Base-by-base conservation (phyloP, 2,329 filamentous ascomycete genomes). In the Colletotrichum agaves region DNA sequence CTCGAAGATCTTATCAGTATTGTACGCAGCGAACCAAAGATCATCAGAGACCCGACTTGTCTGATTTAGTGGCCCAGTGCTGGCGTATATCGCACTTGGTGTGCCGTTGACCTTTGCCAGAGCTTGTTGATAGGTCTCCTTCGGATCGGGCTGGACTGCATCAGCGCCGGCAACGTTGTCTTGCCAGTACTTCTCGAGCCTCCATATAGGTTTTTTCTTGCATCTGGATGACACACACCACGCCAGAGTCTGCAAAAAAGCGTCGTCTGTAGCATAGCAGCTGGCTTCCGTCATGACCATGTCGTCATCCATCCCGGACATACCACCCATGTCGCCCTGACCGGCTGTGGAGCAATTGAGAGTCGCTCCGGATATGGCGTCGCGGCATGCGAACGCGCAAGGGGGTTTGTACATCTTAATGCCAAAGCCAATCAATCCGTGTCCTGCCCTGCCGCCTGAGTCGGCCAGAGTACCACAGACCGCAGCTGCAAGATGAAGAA, bases 361-460 rank as follows among this genome's bases (percentile, higher is more conserved):
- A 44, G n/a, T 66, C 58, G 31, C 73, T 73, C 12, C 64, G 69
- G 49, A 67, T 63, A 52, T 79, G 61, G 39, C 77, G 72, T 17
- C 65, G 10, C 78, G 77, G 35, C 78, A 80, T 5, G 77, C 76
- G 41, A 77, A 79, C 1, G 77, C 74, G 65, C 78, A 80, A 1
- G 75, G 69, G 10, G 78, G 78, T 10, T 78, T 60, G 70, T 77
- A 79, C 70, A 80, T 75, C 6, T 31, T 39, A 13, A 60, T 60
- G 0, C 31, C 31, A 19, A 39, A 50, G 31, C 57, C 57, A 10
- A 60, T 19, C n/a, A 60, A 19, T 2, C 57, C 57, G 7, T 60
- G 35, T 5, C 57, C 57, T 6, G 44, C 27, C 11, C 52, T 35
- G 11, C 52, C 52, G 35, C 17, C 41, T n/a, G 41, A 1, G 13